Evolutionary conservation across 2,329 filamentous ascomycete species (phyloP), one percentile per base, ranked within the genome.

Genomic region (Amylocarpus encephaloides): DNA sequence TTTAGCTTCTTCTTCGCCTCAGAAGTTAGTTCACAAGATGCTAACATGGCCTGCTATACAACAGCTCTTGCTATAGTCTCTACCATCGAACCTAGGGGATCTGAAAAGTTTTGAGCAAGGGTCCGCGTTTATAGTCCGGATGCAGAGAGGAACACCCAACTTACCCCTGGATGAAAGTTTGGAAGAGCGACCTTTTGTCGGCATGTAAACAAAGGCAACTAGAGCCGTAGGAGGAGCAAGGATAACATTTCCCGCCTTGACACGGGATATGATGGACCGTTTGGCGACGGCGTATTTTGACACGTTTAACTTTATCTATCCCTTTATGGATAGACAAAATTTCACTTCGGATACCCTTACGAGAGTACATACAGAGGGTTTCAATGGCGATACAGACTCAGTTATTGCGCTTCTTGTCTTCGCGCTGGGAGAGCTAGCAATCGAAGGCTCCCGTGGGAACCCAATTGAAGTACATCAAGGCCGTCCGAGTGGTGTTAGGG

Each of bases 281-380:
- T 68, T 79, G 35, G 71, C 72, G 50, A 76, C 75, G 43, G 70
- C 72, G 0, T 83, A 79, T 59, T 83, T 83, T 60, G 74, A 79
- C 57, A 76, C 72, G 1, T 79, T 79, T 65, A 82, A 83, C 59
- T 68, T 79, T 10, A 60, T 81, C 12, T 75, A 76, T 57, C 80
- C 80, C 0, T 72, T 83, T 33, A 68, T 83, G 59, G 78, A 82
- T 54, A 70, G 76, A n/a, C 72, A 78, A 32, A 67, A 65, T 16
- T 83, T 83, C 61, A 67, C 72, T 54, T 68, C 71, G 6, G 68
- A 72, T 33, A 73, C 70, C 1, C 60, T 82, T 7, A 64, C 67
- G 1, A 64, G 68, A 5, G 69, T 81, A 3, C 60, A 74, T 34
- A 68, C 67, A 11, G 68, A 72, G 42, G 73, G 75, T 0, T 77